Evolutionary conservation across 2,329 filamentous ascomycete genomes (phyloP).

Genomic region (Emmonsia crescens): DNA sequence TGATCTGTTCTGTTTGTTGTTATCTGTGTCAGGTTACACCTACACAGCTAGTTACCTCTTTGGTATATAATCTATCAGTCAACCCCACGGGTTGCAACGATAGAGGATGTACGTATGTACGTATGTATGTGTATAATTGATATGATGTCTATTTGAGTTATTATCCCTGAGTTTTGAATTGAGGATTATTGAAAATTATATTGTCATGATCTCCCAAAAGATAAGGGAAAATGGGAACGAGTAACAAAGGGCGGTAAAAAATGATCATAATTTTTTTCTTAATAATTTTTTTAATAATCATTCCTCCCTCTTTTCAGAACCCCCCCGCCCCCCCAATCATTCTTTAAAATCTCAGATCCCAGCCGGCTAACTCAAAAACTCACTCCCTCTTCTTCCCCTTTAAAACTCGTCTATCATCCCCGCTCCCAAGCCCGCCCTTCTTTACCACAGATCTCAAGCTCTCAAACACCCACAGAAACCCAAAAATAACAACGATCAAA

Average conservation of each 20-base stretch:
- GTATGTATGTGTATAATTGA: background rate
- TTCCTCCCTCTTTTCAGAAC: too few relatives aligned
- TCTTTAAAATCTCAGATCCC: background rate
- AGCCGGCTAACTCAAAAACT: too few relatives aligned
- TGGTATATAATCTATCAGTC: background rate
- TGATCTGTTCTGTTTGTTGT: background rate
- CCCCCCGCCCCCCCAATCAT: background rate
- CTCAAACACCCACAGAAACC: constrained; percentile 60
- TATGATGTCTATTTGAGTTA: background rate
- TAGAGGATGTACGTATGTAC: background rate
- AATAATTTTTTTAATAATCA: background rate
- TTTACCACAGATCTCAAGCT: constrained; percentile 37
- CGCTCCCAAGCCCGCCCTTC: constrained; percentile 15
- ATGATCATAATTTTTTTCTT: too few relatives aligned
- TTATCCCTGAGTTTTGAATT: background rate
- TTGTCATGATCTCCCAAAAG: background rate
- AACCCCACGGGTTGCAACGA: background rate
- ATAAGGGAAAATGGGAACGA: background rate
- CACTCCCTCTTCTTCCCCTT: constrained; percentile 9
- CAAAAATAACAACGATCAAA: constrained; percentile 46
- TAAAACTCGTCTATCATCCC: background rate
- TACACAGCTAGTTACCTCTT: background rate
- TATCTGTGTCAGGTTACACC: background rate
- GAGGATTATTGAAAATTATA: background rate
- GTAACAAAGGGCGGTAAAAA: too few relatives aligned